Conservation (phyloP, 129 eudicot genomes). For the Sambucus nigra region DNA sequence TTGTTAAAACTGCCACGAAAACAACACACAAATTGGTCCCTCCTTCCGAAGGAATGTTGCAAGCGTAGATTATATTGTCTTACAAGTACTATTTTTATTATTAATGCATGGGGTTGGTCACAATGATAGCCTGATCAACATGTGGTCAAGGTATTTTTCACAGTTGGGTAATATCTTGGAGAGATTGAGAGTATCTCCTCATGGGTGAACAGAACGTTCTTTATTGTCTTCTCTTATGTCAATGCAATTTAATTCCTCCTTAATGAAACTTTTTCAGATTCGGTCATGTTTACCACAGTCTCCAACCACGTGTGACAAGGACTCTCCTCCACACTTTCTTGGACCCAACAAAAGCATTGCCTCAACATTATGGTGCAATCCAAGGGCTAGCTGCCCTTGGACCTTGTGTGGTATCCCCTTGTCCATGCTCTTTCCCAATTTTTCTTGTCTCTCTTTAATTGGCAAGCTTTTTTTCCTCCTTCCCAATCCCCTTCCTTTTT, state of each 20-base stretch:
- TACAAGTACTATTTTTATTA: too few species aligned
- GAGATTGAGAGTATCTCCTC: too few species aligned
- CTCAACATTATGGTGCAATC: slow-evolving; percentile 96
- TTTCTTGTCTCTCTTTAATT: neutral
- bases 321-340: slow-evolving; percentile 83
- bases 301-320: slow-evolving; percentile 82
- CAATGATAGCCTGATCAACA: too few species aligned
- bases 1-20: too few species aligned
- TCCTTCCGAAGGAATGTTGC: too few species aligned
- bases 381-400: slow-evolving; percentile 83
- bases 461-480: neutral
- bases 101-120: too few species aligned
- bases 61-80: too few species aligned
- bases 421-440: neutral
- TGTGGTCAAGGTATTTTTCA: too few species aligned
- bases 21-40: too few species aligned
- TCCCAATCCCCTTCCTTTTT: neutral
- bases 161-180: too few species aligned
- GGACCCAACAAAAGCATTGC: slow-evolving; percentile 70
- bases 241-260: neutral
- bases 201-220: neutral
- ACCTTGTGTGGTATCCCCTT: slow-evolving; percentile 53
- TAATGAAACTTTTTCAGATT: slow-evolving; percentile 40
- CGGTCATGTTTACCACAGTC: slow-evolving; percentile 89
- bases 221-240: slow-evolving; percentile 9